Conservation (phyloP, 108 stramenopile species). For the Epipyxis sp. region DNA sequence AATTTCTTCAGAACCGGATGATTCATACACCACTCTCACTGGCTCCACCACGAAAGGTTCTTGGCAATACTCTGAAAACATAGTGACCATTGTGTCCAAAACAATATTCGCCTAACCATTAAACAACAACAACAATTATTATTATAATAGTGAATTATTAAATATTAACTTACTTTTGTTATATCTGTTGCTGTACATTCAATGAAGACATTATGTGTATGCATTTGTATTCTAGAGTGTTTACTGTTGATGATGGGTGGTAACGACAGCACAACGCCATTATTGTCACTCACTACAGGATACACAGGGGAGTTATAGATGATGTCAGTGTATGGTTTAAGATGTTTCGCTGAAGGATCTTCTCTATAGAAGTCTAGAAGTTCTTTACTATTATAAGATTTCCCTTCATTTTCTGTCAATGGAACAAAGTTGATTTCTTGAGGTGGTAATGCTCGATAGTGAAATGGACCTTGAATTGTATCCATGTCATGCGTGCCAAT, state of each 20-base stretch:
- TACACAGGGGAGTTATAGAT: conserved; percentile 79
- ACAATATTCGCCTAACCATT: conserved; percentile 97
- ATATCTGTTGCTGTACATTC: conserved; percentile 98
- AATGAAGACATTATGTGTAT: conserved; percentile 94
- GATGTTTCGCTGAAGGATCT: conserved; percentile 81
- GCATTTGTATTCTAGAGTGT: conserved; percentile 78
- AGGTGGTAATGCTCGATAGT: conserved; percentile 79
- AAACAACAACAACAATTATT: too few relatives aligned
- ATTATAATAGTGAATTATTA: too few relatives aligned
- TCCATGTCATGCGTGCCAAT: conserved; percentile 98
- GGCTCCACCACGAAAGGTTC: conserved; percentile 82
- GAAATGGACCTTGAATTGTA: conserved; percentile 79
- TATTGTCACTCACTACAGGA: conserved; percentile 50
- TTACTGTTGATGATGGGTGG: conserved; percentile 97
- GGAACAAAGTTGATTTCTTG: conserved; percentile 86
- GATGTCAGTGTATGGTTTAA: conserved; percentile 93
- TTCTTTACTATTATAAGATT: conserved; percentile 49
- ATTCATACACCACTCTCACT: conserved; percentile 81
- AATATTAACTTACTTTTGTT: too few relatives aligned
- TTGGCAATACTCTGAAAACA: conserved; percentile 90
- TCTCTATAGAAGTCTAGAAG: conserved; percentile 78
- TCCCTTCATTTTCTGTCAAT: conserved; percentile 69
- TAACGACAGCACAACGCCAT: conserved; percentile 77
- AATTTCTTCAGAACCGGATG: too few relatives aligned
- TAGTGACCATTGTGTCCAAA: conserved; percentile 92